phyloP scores from a whole-genome alignment of 1,139 yeast genomes.

The Yamadazyma membranifaciens region DNA sequence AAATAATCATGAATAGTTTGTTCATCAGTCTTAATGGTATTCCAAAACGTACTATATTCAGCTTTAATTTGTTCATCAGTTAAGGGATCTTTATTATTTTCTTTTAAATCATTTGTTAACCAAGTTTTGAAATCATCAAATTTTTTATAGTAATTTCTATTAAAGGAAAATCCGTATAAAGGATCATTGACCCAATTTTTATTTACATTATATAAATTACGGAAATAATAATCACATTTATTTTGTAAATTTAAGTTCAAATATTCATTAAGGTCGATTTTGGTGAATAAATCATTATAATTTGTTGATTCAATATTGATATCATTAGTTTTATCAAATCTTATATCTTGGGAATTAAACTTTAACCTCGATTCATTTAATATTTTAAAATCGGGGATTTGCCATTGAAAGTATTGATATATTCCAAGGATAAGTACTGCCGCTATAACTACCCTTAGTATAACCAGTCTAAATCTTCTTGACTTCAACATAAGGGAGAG shows the following conservation, averaged over 20 bases:
- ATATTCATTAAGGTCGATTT: slow-evolving; percentile 8
- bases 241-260: background rate
- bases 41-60: slow-evolving; percentile 11
- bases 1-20: slow-evolving; percentile 39
- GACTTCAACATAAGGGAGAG: slow-evolving; percentile 3
- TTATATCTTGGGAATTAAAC: slow-evolving; percentile 1
- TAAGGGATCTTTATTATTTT: slow-evolving; percentile 5
- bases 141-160: slow-evolving; percentile 14
- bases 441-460: slow-evolving; percentile 1
- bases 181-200: slow-evolving; percentile 18
- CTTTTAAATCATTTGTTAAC: slow-evolving; percentile 3
- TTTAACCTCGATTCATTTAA: slow-evolving; percentile 1
- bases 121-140: slow-evolving; percentile 14
- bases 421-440: background rate
- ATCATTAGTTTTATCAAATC: slow-evolving; percentile 4
- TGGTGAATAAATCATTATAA: slow-evolving; percentile 11
- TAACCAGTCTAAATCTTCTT: slow-evolving; percentile 5
- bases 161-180: slow-evolving; percentile 12
- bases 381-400: slow-evolving; percentile 1
- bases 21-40: slow-evolving; percentile 20
- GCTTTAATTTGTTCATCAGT: slow-evolving; percentile 8
- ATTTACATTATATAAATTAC: slow-evolving; percentile 10
- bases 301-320: slow-evolving; percentile 8
- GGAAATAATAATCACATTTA: slow-evolving; percentile 16
- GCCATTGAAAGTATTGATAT: slow-evolving; percentile 3